These are phyloP conservation scores for Verticillium longisporum DNA, from an alignment of 2,329 filamentous ascomycete genomes.

Conservation along the genomic window DNA sequence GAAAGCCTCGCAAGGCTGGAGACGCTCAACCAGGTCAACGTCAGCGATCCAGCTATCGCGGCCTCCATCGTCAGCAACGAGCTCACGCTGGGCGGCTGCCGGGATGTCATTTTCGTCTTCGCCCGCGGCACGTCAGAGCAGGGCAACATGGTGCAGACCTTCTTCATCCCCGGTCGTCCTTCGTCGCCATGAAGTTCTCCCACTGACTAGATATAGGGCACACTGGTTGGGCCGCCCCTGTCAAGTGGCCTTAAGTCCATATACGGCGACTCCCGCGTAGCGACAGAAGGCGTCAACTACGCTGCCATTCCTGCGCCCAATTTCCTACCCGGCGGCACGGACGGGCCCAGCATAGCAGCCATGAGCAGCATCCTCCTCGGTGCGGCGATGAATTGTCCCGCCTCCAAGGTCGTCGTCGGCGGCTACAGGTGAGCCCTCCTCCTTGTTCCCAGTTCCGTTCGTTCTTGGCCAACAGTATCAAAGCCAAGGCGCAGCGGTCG, in stretches of 20 bases:
- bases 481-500: conserved; percentile 24
- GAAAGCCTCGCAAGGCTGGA: neutral
- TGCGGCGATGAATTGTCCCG: conserved; percentile 25
- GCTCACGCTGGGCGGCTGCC: conserved; percentile 13
- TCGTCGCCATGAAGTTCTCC: neutral
- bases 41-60: neutral
- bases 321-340: conserved; percentile 21
- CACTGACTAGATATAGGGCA: conserved; percentile 4
- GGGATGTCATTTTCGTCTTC: conserved; percentile 14
- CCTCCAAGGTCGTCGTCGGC: conserved; percentile 24
- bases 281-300: conserved; percentile 24
- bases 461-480: neutral
- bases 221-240: conserved; percentile 10
- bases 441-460: too few relatives aligned
- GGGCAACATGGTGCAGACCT: conserved; percentile 13
- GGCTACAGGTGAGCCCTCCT: conserved; percentile 22
- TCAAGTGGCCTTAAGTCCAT: conserved; percentile 9
- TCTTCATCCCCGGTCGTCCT: neutral
- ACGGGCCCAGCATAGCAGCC: conserved; percentile 19
- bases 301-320: conserved; percentile 22
- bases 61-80: conserved; percentile 9
- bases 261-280: conserved; percentile 13
- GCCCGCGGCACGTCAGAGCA: conserved; percentile 14
- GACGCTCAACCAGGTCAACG: neutral
- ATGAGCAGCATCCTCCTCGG: conserved; percentile 23